Conservation (phyloP, 345 rosid species). For the Anacardium occidentale region DNA sequence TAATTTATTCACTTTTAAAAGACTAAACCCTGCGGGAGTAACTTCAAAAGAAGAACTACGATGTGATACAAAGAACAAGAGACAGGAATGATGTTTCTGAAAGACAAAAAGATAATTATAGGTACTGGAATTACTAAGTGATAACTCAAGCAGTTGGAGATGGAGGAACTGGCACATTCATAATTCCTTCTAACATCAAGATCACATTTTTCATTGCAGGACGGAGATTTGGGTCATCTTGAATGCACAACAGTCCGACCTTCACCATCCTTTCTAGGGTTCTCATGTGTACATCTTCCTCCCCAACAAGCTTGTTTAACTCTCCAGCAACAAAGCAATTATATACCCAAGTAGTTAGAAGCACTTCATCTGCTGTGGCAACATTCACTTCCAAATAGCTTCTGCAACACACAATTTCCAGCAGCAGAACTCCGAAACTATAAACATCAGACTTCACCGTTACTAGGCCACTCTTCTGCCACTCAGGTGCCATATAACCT, state of each 20-base stretch:
- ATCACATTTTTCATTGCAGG: background rate
- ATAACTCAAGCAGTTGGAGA: background rate
- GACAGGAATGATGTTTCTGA: background rate
- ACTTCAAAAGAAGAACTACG: background rate
- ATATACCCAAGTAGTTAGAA: slow-evolving; percentile 2
- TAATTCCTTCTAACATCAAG: background rate
- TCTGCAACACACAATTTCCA: background rate
- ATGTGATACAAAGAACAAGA: background rate
- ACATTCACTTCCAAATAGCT: slow-evolving; percentile 2
- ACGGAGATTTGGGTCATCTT: background rate
- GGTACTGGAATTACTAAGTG: too few species aligned
- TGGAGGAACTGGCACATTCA: background rate
- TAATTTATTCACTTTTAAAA: background rate
- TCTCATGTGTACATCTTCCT: background rate
- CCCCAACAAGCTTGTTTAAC: background rate
- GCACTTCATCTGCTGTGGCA: background rate
- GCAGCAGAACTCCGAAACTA: slow-evolving; percentile 13
- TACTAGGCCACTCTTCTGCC: background rate
- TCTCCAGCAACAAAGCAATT: background rate
- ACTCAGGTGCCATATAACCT: slow-evolving; percentile 17
- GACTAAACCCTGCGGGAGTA: too few species aligned
- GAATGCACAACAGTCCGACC: background rate
- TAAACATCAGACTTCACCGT: slow-evolving; percentile 21
- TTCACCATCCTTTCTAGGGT: background rate
- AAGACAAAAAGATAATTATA: background rate